Evolutionary conservation across 2,329 filamentous ascomycete species (phyloP).

Genomic region (Ascochyta fabae): DNA sequence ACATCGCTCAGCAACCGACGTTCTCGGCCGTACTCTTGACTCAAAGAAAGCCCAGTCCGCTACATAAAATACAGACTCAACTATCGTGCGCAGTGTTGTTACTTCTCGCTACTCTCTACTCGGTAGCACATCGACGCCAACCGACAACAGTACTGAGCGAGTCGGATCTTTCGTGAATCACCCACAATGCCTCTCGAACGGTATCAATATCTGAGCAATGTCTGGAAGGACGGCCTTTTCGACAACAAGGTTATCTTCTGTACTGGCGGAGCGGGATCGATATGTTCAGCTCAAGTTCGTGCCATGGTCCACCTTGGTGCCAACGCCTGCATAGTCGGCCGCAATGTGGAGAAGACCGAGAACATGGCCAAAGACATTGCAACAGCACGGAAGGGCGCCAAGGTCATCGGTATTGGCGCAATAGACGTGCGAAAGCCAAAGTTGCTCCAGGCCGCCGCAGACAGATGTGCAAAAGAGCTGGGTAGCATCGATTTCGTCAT

Average conservation of each 20-base stretch:
- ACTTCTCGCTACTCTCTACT: background rate
- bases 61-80: conserved; percentile 6
- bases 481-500: conserved; percentile 92
- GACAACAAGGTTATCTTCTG: conserved; percentile 91
- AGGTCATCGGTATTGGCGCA: conserved; percentile 82
- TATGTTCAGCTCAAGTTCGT: conserved; percentile 92
- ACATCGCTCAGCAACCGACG: conserved; percentile 11
- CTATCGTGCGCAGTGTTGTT: background rate
- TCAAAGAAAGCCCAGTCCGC: conserved; percentile 17
- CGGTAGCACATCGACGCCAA: background rate
- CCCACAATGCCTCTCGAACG: conserved; percentile 70
- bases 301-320: conserved; percentile 90
- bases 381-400: conserved; percentile 76
- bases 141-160: background rate
- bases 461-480: conserved; percentile 79
- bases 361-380: conserved; percentile 80
- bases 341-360: conserved; percentile 88
- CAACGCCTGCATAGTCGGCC: conserved; percentile 91
- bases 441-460: conserved; percentile 74
- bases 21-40: conserved; percentile 32
- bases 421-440: conserved; percentile 73
- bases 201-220: conserved; percentile 77
- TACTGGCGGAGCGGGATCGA: conserved; percentile 90
- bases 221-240: conserved; percentile 89
- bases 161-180: background rate